Conservation (phyloP, 306 rosid species). For the Mucuna pruriens region DNA sequence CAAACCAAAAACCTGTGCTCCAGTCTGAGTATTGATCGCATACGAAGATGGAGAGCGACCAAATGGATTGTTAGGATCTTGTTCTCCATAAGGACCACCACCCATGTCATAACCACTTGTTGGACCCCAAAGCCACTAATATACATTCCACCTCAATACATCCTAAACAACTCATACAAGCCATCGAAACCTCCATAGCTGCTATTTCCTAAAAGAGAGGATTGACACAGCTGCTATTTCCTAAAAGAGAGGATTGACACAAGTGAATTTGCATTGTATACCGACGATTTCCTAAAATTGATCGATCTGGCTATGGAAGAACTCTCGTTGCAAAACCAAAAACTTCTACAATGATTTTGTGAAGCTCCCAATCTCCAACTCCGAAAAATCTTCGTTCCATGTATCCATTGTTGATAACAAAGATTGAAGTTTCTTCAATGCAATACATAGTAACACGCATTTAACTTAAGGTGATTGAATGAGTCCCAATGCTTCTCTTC, state of each 20-base stretch:
- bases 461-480: slow-evolving; percentile 38
- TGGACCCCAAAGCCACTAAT: no score
- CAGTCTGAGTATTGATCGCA: no score
- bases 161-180: no score
- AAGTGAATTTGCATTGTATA: slow-evolving; percentile 93
- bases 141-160: no score
- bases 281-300: slow-evolving; percentile 77
- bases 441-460: slow-evolving; percentile 52
- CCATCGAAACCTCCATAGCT: no score
- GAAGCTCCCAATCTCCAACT: slow-evolving; percentile 69
- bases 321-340: slow-evolving; percentile 68
- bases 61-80: no score
- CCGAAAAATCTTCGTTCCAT: slow-evolving; percentile 59
- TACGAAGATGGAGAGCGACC: no score
- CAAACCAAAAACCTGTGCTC: no score
- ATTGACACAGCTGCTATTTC: slow-evolving; percentile 73
- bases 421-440: slow-evolving; percentile 46
- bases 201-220: no score
- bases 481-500: slow-evolving; percentile 17
- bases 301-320: slow-evolving; percentile 86
- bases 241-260: slow-evolving; percentile 94
- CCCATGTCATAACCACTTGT: no score
- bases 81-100: no score
- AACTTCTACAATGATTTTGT: slow-evolving; percentile 67
- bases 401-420: slow-evolving; percentile 64